These are phyloP conservation scores for Hanseniaspora hatyaiensis DNA, from an alignment of 805 yeast genomes.

Conservation along the genomic window DNA sequence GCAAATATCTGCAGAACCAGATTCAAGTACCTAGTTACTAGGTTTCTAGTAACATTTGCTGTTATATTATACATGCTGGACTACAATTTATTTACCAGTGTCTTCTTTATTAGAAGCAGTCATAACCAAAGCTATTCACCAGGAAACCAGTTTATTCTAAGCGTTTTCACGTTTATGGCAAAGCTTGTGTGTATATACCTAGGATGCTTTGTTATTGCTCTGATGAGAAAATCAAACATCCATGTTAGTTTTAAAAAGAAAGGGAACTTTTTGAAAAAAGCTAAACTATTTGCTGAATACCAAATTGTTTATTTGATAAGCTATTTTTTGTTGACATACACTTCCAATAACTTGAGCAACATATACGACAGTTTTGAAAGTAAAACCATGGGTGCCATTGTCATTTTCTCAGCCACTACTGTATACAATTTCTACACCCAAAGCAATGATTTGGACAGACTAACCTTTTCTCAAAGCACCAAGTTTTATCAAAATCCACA, in stretches of 20 bases:
- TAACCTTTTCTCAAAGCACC: slow-evolving; percentile 35
- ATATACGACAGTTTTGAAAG: slow-evolving; percentile 6
- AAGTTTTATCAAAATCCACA: slow-evolving; percentile 32
- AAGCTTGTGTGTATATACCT: slow-evolving; percentile 20
- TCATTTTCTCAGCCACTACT: slow-evolving; percentile 30
- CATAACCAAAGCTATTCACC: no score
- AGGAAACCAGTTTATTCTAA: background rate
- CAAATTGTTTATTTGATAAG: slow-evolving; percentile 4
- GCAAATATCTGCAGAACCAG: slow-evolving; percentile 34
- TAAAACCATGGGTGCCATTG: background rate
- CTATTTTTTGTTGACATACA: slow-evolving; percentile 1
- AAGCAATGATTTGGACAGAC: slow-evolving; percentile 43
- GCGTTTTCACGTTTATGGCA: background rate
- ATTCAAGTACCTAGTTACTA: slow-evolving; percentile 31
- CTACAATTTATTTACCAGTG: background rate
- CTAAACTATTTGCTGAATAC: background rate
- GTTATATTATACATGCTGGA: background rate
- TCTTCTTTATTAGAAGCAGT: no score
- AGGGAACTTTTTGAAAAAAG: background rate
- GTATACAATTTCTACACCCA: slow-evolving; percentile 42
- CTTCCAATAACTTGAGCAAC: background rate
- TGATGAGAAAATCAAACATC: slow-evolving; percentile 33
- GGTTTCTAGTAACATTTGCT: slow-evolving; percentile 28
- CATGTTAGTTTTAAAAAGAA: slow-evolving; percentile 28
- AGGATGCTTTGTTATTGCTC: slow-evolving; percentile 29